Evolutionary conservation across 2,329 filamentous ascomycete genomes (phyloP).

Genomic region (Ophiostoma montium): DNA sequence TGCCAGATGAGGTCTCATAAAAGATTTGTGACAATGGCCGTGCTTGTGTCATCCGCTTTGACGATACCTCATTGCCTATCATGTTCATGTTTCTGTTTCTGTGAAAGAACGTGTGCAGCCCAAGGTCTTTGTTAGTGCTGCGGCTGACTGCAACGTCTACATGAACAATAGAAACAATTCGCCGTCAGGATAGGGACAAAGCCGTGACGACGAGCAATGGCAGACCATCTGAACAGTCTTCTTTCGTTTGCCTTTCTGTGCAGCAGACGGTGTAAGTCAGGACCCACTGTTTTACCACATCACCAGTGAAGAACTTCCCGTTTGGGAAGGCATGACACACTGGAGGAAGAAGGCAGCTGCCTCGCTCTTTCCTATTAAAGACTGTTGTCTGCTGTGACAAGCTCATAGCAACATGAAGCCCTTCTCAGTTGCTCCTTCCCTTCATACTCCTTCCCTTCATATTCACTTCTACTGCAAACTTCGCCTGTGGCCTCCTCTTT

Average conservation of each 20-base stretch:
- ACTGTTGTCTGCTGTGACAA: neutral
- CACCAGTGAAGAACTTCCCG: neutral
- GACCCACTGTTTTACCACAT: slow-evolving; percentile 2
- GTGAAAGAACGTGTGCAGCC: no score
- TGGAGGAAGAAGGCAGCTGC: slow-evolving; percentile 1
- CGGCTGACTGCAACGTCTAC: neutral
- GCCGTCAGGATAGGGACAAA: neutral
- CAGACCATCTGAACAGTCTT: neutral
- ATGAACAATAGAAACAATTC: neutral
- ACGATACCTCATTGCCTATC: neutral
- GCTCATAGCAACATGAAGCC: neutral
- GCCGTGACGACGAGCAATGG: no score
- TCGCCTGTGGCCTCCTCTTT: neutral
- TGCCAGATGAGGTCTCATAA: no score
- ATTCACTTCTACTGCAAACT: neutral
- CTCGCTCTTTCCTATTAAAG: slow-evolving; percentile 1
- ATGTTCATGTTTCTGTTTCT: no score
- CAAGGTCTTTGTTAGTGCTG: neutral
- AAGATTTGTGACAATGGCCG: no score
- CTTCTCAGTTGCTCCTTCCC: neutral
- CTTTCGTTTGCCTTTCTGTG: neutral
- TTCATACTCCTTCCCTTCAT: neutral
- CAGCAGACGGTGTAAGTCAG: slow-evolving; percentile 1
- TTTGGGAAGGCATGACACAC: slow-evolving; percentile 4
- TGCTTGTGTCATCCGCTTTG: neutral